Base-by-base conservation (phyloP, 768 basidiomycete genomes). In the Trametopsis cervina region DNA sequence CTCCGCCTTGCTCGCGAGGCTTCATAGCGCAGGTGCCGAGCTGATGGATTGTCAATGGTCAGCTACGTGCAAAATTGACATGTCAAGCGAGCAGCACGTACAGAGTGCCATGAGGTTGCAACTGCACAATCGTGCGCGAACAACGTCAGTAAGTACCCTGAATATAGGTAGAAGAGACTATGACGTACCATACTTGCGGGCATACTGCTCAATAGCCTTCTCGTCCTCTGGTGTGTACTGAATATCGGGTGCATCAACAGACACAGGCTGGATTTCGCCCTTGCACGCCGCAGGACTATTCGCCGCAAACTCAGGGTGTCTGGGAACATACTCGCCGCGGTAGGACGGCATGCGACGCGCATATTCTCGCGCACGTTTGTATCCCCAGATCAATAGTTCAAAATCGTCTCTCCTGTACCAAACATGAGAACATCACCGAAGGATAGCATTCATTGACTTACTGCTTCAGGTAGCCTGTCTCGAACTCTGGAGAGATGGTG, bases 21-120 rank as follows among this genome's bases (percentile, higher is more conserved):
- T 83, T 83, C 82, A 85, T 84, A 1, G 80, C 74, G 49, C 81
- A 83, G 0, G 81, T 84, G 23, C 81, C 82, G 10, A 80, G 66
- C 80, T 83, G 46, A 3, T 1, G 23, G 20, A 48, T 15, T 35
- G 7, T 15, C 18, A n/a, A n/a, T n/a, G 4, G 23, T 52, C 29
- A 46, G 33, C 11, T 24, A 15, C 29, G 29, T 15, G 29, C 29
- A 15, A 33, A n/a, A 33, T 7, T 33, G 15, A 33, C 7, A 15
- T 7, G 29, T n/a, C n/a, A n/a, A 15, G 29, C 29, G 29, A 15
- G 4, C 22, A 29, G 1, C 4, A 40, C 50, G 40, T 56, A 68
- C 67, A 36, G 64, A 66, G 44, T 68, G 68, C 55, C 63, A 65
- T 2, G 64, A 53, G 17, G 63, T 68, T 9, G 53, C 53, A 1